phyloP scores from a whole-genome alignment of 805 yeast genomes.

The Hermanozyma aechmeae region DNA sequence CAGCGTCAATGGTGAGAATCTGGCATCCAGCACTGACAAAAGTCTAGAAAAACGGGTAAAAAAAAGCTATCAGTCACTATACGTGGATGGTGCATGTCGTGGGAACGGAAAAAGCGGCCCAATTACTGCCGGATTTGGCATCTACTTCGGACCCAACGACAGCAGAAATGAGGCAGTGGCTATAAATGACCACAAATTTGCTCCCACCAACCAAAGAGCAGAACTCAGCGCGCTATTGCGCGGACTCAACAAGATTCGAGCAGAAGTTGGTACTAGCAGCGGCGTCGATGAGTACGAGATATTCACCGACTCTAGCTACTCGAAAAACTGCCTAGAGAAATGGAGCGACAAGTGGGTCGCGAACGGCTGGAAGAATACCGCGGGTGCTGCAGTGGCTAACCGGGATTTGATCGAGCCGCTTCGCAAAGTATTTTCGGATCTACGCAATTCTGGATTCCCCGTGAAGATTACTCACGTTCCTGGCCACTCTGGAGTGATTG shows the following conservation, averaged over 20 bases:
- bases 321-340: conserved; percentile 42
- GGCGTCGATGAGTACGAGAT: conserved; percentile 28
- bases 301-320: conserved; percentile 64
- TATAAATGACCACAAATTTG: conserved; percentile 10
- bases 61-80: too few relatives aligned
- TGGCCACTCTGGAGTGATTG: conserved; percentile 63
- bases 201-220: conserved; percentile 72
- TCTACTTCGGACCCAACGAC: conserved; percentile 52
- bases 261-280: too few relatives aligned
- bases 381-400: conserved; percentile 41
- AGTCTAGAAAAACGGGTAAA: conserved; percentile 1
- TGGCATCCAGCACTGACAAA: too few relatives aligned
- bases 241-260: neutral
- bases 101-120: conserved; percentile 42
- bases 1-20: too few relatives aligned
- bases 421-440: conserved; percentile 15
- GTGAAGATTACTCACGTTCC: conserved; percentile 51
- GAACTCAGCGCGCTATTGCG: conserved; percentile 50
- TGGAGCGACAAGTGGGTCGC: conserved; percentile 53
- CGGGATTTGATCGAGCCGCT: conserved; percentile 37
- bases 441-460: conserved; percentile 26
- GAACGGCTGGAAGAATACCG: conserved; percentile 43
- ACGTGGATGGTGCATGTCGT: conserved; percentile 73
- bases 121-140: conserved; percentile 61
- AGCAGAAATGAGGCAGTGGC: conserved; percentile 47